Evolutionary conservation across 495 filamentous ascomycete genomes (phyloP), one percentile per base, ranked within the genome.

Genomic region (Trichoderma erinaceum): DNA sequence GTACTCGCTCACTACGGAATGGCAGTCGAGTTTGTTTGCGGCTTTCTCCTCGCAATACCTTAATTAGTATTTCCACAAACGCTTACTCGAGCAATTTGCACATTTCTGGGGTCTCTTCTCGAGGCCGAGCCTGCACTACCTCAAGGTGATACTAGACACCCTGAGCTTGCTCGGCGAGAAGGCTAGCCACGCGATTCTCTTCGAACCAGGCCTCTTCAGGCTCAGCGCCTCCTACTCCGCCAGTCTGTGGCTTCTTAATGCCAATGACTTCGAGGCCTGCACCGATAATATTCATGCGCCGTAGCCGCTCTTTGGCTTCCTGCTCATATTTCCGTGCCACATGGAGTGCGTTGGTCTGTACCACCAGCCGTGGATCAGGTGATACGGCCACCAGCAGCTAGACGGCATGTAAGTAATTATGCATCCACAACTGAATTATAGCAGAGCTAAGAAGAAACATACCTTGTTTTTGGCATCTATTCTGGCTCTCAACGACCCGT

Each of bases 401-500:
- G 29, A 67, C 18, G 11, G 10, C 4, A 16, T 32, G 13, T 61
- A 21, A 61, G 56, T 18, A 61, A 61, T 0, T 15, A 35, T 41
- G 43, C 63, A 68, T 10, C 66, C 65, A 69, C 68, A 67, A 63
- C 63, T 65, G 16, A 4, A 41, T 44, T 44, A 46, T 18, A 66
- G 66, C 7, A 35, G n/a, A 32, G 18, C 2, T 61, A 27, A 16
- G 50, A 32, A 32, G 70, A 29, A 35, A 71, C 79, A 66, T 75
- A 94, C 86, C 69, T 84, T 82, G 70, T 93, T 90, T 67, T 94
- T 89, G 0, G 91, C 85, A 72, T 99, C 91, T 66, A 99, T 89
- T 48, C 93, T 85, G 0, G 91, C 91, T 64, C 92, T 80, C n/a
- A 99, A 78, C 1, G 82, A 81, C 11, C 87, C 88, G 3, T 78